Evolutionary conservation across 257 asterid genomes (phyloP), one percentile per base, ranked within the genome.

Genomic region (Solanum microdontum): DNA sequence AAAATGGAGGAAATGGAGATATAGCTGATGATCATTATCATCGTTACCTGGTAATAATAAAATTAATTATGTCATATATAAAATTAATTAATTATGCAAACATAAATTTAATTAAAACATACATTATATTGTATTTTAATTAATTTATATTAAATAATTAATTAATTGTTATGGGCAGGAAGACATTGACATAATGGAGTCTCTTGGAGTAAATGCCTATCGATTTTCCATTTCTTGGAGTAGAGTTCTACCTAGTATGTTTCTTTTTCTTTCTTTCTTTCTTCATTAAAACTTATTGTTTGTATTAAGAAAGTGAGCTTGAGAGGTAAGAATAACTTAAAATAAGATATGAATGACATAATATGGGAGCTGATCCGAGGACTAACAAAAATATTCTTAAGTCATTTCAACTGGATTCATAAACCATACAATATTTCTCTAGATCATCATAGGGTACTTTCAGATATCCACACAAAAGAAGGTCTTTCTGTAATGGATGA

Each of bases 201-300:
- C 96, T 64, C 95, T 94, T 30, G 98, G 98, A n/a, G 91, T 92
- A 51, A 82, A 89, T 85, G 93, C 95, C 40, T 95, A 93, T 84
- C 93, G 96, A 21, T 88, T 95, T 86, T 95, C 98, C 45, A 95
- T 95, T 93, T 94, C 97, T 2, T 95, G 98, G 98, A 90, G 94
- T 77, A 92, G 97, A 95, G 40, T 94, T 91, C 93, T 95, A 55
- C 98, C 98, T 17, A 91, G 97, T 85, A 30, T 70, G 28, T 68
- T 33, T 8, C 3, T 8, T 34, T 15, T 74, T 12, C 9, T 24
- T 48, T 48, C 7, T 23, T 39, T 39, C 21, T 48, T 48, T 48
- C 60, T 14, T 48, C 21, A 48, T 48, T 55, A 19, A 0, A 55
- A 55, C 66, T 55, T 55, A 55, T 55, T 19, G 66, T 55, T 55